Evolutionary conservation across 805 yeast species (phyloP), one percentile per base, ranked within the genome.

Genomic region (Blastobotrys chiropterorum): DNA sequence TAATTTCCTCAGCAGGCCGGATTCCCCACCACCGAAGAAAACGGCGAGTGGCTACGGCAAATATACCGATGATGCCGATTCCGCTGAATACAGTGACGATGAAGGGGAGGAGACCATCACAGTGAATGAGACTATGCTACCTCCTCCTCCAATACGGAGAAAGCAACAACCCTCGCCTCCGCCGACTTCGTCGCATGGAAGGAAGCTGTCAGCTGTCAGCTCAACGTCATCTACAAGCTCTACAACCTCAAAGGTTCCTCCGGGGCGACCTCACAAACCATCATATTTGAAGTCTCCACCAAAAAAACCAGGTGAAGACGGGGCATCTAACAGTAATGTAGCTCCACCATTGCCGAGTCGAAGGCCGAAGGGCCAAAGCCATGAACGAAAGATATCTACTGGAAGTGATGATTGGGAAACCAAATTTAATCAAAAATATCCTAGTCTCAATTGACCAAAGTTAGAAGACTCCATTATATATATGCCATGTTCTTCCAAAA

Each of bases 41-140:
- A 82, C 92, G 0, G 96, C 96, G 0, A 67, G 74, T 3, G 96
- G 96, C 0, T 89, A 90, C 66, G 96, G 96, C 5, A 80, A 80
- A 63, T 86, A 77, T 62, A 82, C 90, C 0, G 83, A 76, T 47
- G 55, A 26, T 26, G 5, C 34, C 11, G 53, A 41, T 40, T 8
- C 11, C 11, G 34, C 8, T 26, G 11, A 11, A 5, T 5, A 26
- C 8, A 26, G 34, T 26, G 34, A 26, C 34, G 34, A 26, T 11
- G 34, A 22, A 2, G 45, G 51, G 2, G 53, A 34, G 40, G 53
- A 48, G 39, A 40, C 51, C 22, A 46, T 46, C 31, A 17, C 44
- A 40, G 17, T 30, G 44, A 22, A 43, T 38, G 40, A 11, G 5
- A 17, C 20, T 5, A 42, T 20, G 16, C 31, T 22, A 4, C n/a